A percentile compares a stretch with the other conserved stretches of the same genome.
These are phyloP conservation scores for Tetrapisispora pingtungensis DNA, from an alignment of 805 yeast species.

Conservation along the genomic window DNA sequence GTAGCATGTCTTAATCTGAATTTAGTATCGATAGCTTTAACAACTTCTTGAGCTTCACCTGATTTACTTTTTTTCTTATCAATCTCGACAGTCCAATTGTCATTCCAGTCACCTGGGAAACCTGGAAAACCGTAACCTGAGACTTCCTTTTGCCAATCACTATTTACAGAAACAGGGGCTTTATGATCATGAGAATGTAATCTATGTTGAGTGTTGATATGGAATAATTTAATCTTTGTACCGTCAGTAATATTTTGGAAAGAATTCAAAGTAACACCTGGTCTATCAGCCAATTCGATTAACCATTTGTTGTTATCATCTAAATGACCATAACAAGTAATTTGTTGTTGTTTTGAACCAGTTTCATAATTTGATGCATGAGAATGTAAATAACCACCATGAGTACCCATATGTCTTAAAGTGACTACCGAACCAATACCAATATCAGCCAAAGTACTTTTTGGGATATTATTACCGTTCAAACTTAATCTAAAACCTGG, in stretches of 20 bases:
- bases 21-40: constrained; percentile 59
- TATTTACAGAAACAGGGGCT: constrained; percentile 59
- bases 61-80: constrained; percentile 43
- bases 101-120: constrained; percentile 76
- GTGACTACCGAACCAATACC: constrained; percentile 66
- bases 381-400: constrained; percentile 76
- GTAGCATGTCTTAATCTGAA: constrained; percentile 70
- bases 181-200: constrained; percentile 82
- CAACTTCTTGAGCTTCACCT: constrained; percentile 43
- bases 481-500: constrained; percentile 61
- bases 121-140: constrained; percentile 70
- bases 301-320: constrained; percentile 66
- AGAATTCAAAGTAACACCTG: constrained; percentile 43
- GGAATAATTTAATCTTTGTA: constrained; percentile 59
- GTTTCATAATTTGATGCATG: constrained; percentile 60
- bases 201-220: constrained; percentile 48
- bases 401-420: constrained; percentile 57
- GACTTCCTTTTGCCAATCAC: constrained; percentile 79
- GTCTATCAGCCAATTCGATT: constrained; percentile 55
- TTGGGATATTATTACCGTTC: constrained; percentile 51
- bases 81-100: constrained; percentile 71
- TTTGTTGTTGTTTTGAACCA: constrained; percentile 79
- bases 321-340: constrained; percentile 69
- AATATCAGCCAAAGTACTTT: constrained; percentile 49
- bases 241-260: constrained; percentile 60